These are phyloP conservation scores for Discostella stelligera DNA, from an alignment of 352 stramenopile species.

Conservation along the genomic window DNA sequence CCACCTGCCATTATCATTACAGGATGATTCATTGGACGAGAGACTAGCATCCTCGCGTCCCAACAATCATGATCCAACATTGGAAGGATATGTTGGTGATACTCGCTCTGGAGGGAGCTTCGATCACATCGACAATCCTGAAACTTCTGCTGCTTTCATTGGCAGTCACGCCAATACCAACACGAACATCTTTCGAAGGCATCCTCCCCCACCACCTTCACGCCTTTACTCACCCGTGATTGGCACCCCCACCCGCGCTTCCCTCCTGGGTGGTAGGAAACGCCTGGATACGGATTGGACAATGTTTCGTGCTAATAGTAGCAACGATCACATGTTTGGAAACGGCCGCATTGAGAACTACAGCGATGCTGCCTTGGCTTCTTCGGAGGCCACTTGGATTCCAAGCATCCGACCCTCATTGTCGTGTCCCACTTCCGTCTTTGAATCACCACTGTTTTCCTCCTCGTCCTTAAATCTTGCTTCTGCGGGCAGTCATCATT, in stretches of 20 bases:
- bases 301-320: not conserved
- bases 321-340: not conserved
- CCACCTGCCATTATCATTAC: not conserved
- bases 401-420: constrained; percentile 30
- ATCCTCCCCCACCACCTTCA: not conserved
- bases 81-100: not conserved
- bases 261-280: not conserved
- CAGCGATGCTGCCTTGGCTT: not conserved
- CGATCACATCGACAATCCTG: not conserved
- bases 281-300: not conserved
- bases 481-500: constrained; percentile 2
- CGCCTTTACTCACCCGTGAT: constrained; percentile 5
- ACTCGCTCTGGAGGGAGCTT: not conserved
- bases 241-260: constrained; percentile 5
- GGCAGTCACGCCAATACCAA: not conserved
- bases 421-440: constrained; percentile 45
- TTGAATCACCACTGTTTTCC: constrained; percentile 49
- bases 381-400: not conserved
- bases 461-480: not conserved
- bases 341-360: not conserved
- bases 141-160: not conserved
- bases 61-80: not conserved
- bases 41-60: not conserved
- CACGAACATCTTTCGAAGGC: not conserved
- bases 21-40: constrained; percentile 7